phyloP scores from a whole-genome alignment of 2,329 filamentous ascomycete genomes.

The Scolecobasidium constrictum region DNA sequence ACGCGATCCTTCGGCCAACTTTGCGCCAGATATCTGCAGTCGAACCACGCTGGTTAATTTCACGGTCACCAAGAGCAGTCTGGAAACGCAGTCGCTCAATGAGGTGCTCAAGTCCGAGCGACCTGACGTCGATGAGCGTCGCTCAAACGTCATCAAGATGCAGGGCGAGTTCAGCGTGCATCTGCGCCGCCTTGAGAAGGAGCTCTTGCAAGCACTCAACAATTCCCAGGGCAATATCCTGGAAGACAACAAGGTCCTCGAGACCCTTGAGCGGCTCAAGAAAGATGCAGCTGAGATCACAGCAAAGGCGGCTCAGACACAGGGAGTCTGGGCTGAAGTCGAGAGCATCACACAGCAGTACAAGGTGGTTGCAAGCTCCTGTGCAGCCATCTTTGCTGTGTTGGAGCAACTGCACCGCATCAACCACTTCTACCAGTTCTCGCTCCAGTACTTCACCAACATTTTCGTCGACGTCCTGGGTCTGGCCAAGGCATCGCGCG shows the following conservation, averaged over 20 bases:
- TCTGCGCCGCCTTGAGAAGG: conserved; percentile 87
- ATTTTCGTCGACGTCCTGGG: conserved; percentile 92
- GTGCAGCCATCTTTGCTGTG: conserved; percentile 94
- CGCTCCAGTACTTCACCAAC: conserved; percentile 92
- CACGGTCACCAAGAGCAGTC: conserved; percentile 95
- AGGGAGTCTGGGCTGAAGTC: conserved; percentile 96
- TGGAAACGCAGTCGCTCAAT: conserved; percentile 95
- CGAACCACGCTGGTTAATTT: conserved; percentile 99
- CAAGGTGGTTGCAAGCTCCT: conserved; percentile 83
- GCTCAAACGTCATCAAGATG: conserved; percentile 95
- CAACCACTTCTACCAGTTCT: conserved; percentile 99
- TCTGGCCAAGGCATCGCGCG: conserved; percentile 61
- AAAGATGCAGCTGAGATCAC: conserved; percentile 95
- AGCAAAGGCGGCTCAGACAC: conserved; percentile 89
- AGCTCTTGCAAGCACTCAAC: conserved; percentile 86
- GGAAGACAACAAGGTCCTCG: conserved; percentile 95
- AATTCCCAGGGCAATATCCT: conserved; percentile 96
- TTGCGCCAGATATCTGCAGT: conserved; percentile 94
- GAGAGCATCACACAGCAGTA: conserved; percentile 94
- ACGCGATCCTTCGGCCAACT: conserved; percentile 87
- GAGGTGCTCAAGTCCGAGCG: conserved; percentile 96
- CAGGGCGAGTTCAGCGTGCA: conserved; percentile 99
- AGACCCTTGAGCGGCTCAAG: conserved; percentile 95
- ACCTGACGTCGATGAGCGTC: conserved; percentile 90
- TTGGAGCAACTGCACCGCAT: conserved; percentile 95